phyloP scores from a whole-genome alignment of 2,329 filamentous ascomycete species.

The Amauroascus niger region DNA sequence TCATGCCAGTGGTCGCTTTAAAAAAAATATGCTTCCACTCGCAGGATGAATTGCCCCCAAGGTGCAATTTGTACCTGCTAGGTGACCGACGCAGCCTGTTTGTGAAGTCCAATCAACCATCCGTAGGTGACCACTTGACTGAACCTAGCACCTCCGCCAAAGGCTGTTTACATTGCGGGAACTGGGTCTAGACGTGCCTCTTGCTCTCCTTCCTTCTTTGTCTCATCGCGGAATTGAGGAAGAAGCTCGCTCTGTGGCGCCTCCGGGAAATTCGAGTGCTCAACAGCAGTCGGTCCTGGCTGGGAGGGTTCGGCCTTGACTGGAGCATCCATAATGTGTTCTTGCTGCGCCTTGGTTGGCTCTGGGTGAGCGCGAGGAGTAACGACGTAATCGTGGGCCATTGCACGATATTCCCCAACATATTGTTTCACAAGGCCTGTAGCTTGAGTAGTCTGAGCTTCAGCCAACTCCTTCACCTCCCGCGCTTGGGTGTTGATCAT shows the following conservation, averaged over 20 bases:
- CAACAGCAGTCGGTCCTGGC: conserved; percentile 26
- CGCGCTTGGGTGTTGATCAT: conserved; percentile 49
- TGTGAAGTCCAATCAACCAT: neutral
- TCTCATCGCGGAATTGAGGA: conserved; percentile 1
- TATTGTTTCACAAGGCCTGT: conserved; percentile 50
- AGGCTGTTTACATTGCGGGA: conserved; percentile 3
- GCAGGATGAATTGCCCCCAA: neutral
- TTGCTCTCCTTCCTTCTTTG: neutral
- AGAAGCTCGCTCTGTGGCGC: conserved; percentile 25
- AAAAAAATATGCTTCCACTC: neutral
- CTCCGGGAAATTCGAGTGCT: conserved; percentile 36
- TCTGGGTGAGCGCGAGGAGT: conserved; percentile 20
- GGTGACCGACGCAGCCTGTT: neutral
- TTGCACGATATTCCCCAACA: conserved; percentile 50
- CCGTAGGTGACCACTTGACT: neutral
- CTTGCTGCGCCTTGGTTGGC: conserved; percentile 18
- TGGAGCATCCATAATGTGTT: neutral
- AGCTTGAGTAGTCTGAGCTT: conserved; percentile 50
- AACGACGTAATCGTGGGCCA: conserved; percentile 49
- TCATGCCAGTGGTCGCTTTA: neutral
- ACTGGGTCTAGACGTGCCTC: neutral
- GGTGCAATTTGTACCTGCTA: neutral
- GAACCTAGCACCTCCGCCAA: no score
- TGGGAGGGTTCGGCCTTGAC: conserved; percentile 23
- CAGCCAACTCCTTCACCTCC: conserved; percentile 51